Conservation (phyloP, 164 flowering plant species). For the Tetracentron sinense region DNA sequence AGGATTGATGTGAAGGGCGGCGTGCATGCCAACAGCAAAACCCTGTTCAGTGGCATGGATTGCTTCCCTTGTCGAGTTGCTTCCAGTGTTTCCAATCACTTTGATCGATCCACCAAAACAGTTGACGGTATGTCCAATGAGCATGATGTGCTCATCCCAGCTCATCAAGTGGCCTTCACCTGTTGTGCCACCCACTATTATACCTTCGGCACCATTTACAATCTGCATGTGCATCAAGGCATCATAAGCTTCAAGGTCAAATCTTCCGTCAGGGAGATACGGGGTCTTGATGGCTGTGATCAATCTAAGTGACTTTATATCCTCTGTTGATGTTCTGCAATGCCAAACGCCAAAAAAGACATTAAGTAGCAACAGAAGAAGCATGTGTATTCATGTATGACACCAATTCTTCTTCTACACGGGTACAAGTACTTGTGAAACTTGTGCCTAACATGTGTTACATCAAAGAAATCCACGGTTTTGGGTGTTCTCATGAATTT, state of each 20-base stretch:
- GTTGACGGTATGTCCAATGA: conserved; percentile 87
- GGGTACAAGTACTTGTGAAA: neutral
- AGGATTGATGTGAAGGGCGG: conserved; percentile 91
- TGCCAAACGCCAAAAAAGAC: neutral
- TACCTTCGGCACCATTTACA: conserved; percentile 65
- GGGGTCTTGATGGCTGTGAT: conserved; percentile 93
- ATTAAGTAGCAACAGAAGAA: neutral
- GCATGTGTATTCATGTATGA: neutral
- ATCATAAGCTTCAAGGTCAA: conserved; percentile 91
- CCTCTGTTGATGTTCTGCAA: conserved; percentile 73
- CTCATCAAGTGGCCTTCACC: conserved; percentile 97
- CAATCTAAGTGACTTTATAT: conserved; percentile 62
- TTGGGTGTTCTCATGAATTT: no score
- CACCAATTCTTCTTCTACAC: neutral
- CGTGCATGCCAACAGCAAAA: conserved; percentile 96
- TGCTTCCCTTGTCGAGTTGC: conserved; percentile 92
- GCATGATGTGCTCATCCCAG: conserved; percentile 97
- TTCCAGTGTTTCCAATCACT: conserved; percentile 93
- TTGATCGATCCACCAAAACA: conserved; percentile 81
- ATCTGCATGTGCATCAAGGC: conserved; percentile 72
- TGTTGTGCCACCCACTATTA: conserved; percentile 90
- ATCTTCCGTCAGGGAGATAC: conserved; percentile 87
- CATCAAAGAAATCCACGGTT: no score
- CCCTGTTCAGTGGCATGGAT: conserved; percentile 92
- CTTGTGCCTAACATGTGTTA: no score